Conservation (phyloP, 2,329 filamentous ascomycete species). For the Alternaria infectoria region DNA sequence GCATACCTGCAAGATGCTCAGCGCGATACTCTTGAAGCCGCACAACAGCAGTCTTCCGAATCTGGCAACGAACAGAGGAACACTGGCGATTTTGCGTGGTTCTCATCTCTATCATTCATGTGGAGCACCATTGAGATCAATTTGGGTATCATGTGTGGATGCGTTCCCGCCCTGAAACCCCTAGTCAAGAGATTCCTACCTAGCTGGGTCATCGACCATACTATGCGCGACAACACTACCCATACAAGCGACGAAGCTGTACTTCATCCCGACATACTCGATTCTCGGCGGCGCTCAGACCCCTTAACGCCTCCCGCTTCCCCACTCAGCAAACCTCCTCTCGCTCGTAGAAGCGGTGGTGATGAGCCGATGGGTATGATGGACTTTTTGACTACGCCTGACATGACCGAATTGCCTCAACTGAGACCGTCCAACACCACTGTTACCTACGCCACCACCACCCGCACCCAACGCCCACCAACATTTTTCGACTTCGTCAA, state of each 20-base stretch:
- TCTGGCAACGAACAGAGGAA: constrained; percentile 46
- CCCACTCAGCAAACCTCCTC: constrained; percentile 32
- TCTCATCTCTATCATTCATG: constrained; percentile 85
- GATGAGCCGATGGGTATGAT: constrained; percentile 53
- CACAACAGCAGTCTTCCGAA: constrained; percentile 34
- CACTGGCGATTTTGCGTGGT: constrained; percentile 65
- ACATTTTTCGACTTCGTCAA: constrained; percentile 80
- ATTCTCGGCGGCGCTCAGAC: constrained; percentile 28
- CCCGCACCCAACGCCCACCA: constrained; percentile 31
- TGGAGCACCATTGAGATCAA: constrained; percentile 95
- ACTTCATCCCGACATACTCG: constrained; percentile 31
- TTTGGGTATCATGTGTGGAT: constrained; percentile 86
- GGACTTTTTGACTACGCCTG: constrained; percentile 61
- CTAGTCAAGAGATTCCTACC: constrained; percentile 71
- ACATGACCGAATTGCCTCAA: constrained; percentile 45
- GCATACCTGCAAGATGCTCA: constrained; percentile 83
- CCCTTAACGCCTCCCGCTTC: constrained; percentile 30
- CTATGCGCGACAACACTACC: constrained; percentile 35
- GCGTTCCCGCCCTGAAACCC: constrained; percentile 90
- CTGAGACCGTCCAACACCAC: constrained; percentile 48
- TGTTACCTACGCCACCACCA: constrained; percentile 31
- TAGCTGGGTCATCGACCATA: constrained; percentile 60
- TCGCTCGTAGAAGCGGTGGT: constrained; percentile 23
- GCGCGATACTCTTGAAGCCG: constrained; percentile 53
- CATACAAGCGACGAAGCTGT: constrained; percentile 38